Evolutionary conservation across 805 yeast genomes (phyloP), one percentile per base, ranked within the genome.

Genomic region (Metschnikowia peoriensis): DNA sequence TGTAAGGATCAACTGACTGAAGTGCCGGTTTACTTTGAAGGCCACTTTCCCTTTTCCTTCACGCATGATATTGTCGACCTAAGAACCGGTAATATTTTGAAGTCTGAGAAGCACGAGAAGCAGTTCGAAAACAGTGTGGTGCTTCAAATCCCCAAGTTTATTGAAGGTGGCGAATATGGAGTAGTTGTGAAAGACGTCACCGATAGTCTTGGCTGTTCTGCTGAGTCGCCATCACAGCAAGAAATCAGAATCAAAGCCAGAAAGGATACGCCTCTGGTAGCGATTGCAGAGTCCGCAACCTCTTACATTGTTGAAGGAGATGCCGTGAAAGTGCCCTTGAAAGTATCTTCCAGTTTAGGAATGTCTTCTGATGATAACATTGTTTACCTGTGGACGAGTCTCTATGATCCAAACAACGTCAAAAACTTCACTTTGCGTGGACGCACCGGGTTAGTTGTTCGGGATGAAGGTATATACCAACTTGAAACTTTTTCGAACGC

Each of bases 141-240:
- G 0, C 76, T 90, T n/a, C 59, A 66, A 8, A 81, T 89, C 0
- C 86, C 89, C 0, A 63, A 69, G 1, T 77, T 88, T 49, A 66
- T 66, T 1, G 69, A 73, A 22, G 96, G 97, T 17, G 97, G 97
- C 4, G 77, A 80, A n/a, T 91, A 83, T 65, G 78, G 79, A 28
- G 68, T 93, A 1, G 75, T 83, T 1, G 65, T 94, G 55, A 77
- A 81, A 2, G 78, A 88, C 10, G 82, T 89, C 2, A 78, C 77
- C 22, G 99, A 94, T 65, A 77, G 81, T n/a, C 81, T 88, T 10
- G 84, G 85, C 0, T 94, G 99, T 70, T 76, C 79, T 17, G 93
- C 89, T n/a, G 82, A 81, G 11, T 70, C 88, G 51, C 79, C 82
- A 44, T 82, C 80, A 16, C 79, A 80, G 22, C 92, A 88, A 56